phyloP scores from a whole-genome alignment of 225 moss, liverwort and hornwort genomes.

The Sphagnum contortum region DNA sequence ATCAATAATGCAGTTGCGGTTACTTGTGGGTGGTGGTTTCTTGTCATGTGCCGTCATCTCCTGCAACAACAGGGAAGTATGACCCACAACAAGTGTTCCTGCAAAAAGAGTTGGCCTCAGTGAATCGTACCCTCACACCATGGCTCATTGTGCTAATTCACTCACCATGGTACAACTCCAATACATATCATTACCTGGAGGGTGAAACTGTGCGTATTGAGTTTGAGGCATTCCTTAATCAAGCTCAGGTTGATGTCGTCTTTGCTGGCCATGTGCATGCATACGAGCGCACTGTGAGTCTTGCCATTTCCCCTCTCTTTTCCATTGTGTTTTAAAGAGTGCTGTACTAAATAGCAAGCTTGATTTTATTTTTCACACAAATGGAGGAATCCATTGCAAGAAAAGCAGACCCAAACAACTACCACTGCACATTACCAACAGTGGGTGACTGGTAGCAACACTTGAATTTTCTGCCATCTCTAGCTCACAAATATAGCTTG shows the following conservation, averaged over 20 bases:
- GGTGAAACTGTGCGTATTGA: constrained; percentile 39
- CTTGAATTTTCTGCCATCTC: no score
- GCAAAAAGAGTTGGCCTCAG: constrained; percentile 8
- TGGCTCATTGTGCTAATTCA: constrained; percentile 50
- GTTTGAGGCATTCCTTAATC: constrained; percentile 15
- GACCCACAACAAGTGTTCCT: constrained; percentile 31
- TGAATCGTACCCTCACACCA: constrained; percentile 34
- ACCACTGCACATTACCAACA: no score
- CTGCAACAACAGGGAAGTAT: constrained; percentile 20
- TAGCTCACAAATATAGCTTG: no score
- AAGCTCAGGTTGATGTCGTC: constrained; percentile 32
- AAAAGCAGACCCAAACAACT: no score
- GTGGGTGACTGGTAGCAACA: no score
- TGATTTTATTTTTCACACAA: no score
- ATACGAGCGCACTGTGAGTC: constrained; percentile 27
- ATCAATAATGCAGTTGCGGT: no score
- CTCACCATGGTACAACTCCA: constrained; percentile 45
- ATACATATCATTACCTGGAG: constrained; percentile 31
- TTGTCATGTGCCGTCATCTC: no score
- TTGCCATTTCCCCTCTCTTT: not conserved
- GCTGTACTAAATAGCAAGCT: no score
- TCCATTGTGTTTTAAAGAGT: not conserved
- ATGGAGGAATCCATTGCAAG: no score
- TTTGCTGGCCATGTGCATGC: constrained; percentile 13
- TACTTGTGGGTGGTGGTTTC: no score